Base-by-base conservation (phyloP, 148 eudicot genomes). In the Amaranthus palmeri region DNA sequence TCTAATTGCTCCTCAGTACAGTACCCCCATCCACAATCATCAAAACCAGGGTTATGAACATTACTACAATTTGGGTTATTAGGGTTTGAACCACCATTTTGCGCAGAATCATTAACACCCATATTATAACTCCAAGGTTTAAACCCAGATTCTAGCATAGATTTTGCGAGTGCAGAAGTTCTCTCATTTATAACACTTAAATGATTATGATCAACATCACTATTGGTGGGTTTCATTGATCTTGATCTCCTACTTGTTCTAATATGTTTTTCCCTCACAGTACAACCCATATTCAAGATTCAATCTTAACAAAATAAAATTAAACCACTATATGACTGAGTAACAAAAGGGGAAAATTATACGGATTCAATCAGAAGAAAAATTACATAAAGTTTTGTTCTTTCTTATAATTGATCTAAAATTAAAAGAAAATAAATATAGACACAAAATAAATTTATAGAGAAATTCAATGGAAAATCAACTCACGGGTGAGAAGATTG, bases 1-100 rank as follows among this genome's bases (percentile, higher is more conserved):
- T 89, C 92, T 59, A 95, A 82, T 70, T 95, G 93, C 61, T 95
- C 98, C 84, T 95, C 98, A 54, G 98, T 91, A 81, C 96, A 91
- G 82, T 89, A 93, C 0, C 96, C 91, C 97, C 92, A 88, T 51
- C 88, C 87, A 80, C 85, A 85, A 69, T 91, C 96, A 67, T 91
- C 98, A 70, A 84, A 85, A 80, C 79, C 72, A 36, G 85, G 81
- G 60, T 80, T 71, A 51, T 46, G 76, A 43, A 59, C 10, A 65
- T 8, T 51, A 42, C 73, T 81, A 3, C 75, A 52, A 72, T 73
- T 75, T 55, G 80, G 63, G 60, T 78, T 79, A 10, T 61, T 79
- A 68, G 81, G 72, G 65, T 77, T 82, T n/a, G 81, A 59, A 64
- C 40, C 79, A 54, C 73, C 63, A 54, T 75, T 83, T 54, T 71